A percentile compares a stretch with the other conserved stretches of the same genome.
Conservation (phyloP, 495 filamentous ascomycete species). For the Hypoxylon crocopeplum region DNA sequence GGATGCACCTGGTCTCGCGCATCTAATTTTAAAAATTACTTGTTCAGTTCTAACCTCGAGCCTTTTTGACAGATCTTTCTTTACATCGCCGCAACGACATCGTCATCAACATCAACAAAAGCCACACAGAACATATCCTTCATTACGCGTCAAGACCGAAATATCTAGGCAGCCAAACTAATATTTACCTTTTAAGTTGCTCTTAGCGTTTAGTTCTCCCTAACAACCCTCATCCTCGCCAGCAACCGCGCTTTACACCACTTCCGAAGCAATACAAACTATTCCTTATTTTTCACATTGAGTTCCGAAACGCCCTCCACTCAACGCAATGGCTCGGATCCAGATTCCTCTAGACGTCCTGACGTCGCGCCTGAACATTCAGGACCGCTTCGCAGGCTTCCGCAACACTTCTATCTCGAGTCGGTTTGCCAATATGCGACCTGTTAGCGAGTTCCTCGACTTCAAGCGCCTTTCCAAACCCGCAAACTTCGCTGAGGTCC, state of each 20-base stretch:
- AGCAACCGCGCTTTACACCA: not conserved
- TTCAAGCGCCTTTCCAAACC: slow-evolving; percentile 95
- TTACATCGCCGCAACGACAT: slow-evolving; percentile 3
- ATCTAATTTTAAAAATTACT: slow-evolving; percentile 36
- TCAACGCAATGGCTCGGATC: slow-evolving; percentile 76
- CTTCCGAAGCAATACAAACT: not conserved
- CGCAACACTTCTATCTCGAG: slow-evolving; percentile 75
- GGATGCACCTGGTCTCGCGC: slow-evolving; percentile 11
- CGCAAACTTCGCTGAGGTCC: slow-evolving; percentile 84
- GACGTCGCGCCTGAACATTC: slow-evolving; percentile 87
- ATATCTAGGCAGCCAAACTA: not conserved
- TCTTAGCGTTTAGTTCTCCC: not conserved
- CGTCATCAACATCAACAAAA: not conserved
- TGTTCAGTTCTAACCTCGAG: slow-evolving; percentile 20
- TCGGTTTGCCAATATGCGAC: slow-evolving; percentile 91
- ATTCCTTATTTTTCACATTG: slow-evolving; percentile 1
- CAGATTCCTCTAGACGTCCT: slow-evolving; percentile 89
- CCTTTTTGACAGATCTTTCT: slow-evolving; percentile 27
- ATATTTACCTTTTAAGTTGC: not conserved
- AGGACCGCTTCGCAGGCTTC: slow-evolving; percentile 74
- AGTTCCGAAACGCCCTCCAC: not conserved
- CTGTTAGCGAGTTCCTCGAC: slow-evolving; percentile 92
- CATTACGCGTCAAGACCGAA: slow-evolving; percentile 11
- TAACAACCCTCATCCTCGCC: not conserved
- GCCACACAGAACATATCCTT: slow-evolving; percentile 1